Base-by-base conservation (phyloP, 306 rosid species). In the Cajanus cajan region DNA sequence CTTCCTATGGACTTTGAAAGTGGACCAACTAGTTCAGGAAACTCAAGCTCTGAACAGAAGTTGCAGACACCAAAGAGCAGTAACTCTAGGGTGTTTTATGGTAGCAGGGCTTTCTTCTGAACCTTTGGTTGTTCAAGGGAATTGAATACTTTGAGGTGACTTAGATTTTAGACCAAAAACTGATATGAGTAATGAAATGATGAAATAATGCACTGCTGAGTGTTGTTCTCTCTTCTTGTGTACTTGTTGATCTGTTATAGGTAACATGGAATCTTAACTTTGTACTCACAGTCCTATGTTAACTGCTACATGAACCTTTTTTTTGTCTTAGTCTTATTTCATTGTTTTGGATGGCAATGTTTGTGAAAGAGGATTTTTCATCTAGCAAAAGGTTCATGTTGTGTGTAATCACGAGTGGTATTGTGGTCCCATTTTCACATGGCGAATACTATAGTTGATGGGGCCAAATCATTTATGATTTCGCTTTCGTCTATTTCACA, bases 61-160 rank as follows among this genome's bases (percentile, higher is more conserved):
- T 25, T 83, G 7, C 87, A 76, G 76, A 52, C 89, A 2, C 79
- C 93, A 1, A 91, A 89, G 87, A 90, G 73, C 41, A 50, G 61
- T 11, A 87, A 84, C 78, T 78, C 96, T 8, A 95, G 98, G 4
- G 98, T 95, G 79, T 95, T 92, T 64, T 94, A 94, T 40, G 98
- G 98, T 14, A 94, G 98, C 71, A 82, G 98, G 71, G 98, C 98
- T 76, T 94, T 94, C 90, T 94, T 94, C 88, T 94, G 87, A 92
- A 70, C 79, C 67, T 71, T 61, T 31, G 58, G 82, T 69, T 87
- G 82, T 69, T 87, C 75, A 11, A 51, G 78, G 74, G 78, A 84
- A 28, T 28, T 28, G 31, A 28, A 77, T 76, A 80, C 79, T 72
- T 51, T 68, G 73, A 77, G 74, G 88, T 87, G 87, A 88, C 90